A percentile compares a stretch with the other conserved stretches of the same genome.
phyloP scores from a whole-genome alignment of 1,284 basidiomycete species.

The Puccinia polysora region DNA sequence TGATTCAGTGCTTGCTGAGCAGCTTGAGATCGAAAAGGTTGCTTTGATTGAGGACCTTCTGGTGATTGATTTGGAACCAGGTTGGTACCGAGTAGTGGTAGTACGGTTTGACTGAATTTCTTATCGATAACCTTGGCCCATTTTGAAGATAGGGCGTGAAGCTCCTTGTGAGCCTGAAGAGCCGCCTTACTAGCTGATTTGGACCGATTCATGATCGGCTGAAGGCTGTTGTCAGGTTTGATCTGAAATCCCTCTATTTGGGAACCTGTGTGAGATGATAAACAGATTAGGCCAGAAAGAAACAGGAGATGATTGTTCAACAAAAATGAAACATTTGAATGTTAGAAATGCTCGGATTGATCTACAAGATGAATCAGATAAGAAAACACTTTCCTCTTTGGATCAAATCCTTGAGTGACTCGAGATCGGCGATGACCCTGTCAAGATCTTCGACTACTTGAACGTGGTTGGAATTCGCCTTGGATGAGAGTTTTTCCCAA shows the following conservation, averaged over 20 bases:
- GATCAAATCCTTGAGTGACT: conserved; percentile 21
- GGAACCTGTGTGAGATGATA: background rate
- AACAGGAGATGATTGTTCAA: background rate
- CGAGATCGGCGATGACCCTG: conserved; percentile 20
- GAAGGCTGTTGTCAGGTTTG: conserved; percentile 10
- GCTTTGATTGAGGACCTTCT: conserved; percentile 12
- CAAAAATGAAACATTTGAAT: background rate
- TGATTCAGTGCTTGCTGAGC: conserved; percentile 24
- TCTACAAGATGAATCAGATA: background rate
- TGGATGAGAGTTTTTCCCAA: conserved; percentile 28
- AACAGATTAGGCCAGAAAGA: background rate
- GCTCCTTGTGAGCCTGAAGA: conserved; percentile 31
- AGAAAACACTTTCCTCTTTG: background rate
- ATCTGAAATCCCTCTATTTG: conserved; percentile 23
- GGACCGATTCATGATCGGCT: conserved; percentile 27
- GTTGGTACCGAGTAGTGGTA: conserved; percentile 35
- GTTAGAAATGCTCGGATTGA: background rate
- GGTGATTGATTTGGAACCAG: background rate
- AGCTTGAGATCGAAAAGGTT: conserved; percentile 18
- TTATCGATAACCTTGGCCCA: conserved; percentile 40
- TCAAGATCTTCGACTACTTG: conserved; percentile 19
- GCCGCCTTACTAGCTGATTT: conserved; percentile 23
- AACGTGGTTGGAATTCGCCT: conserved; percentile 16
- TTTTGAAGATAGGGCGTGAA: conserved; percentile 34
- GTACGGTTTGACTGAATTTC: conserved; percentile 35